Evolutionary conservation across 805 yeast species (phyloP), one percentile per base, ranked within the genome.

Genomic region (Kregervanrija pseudodelftensis): DNA sequence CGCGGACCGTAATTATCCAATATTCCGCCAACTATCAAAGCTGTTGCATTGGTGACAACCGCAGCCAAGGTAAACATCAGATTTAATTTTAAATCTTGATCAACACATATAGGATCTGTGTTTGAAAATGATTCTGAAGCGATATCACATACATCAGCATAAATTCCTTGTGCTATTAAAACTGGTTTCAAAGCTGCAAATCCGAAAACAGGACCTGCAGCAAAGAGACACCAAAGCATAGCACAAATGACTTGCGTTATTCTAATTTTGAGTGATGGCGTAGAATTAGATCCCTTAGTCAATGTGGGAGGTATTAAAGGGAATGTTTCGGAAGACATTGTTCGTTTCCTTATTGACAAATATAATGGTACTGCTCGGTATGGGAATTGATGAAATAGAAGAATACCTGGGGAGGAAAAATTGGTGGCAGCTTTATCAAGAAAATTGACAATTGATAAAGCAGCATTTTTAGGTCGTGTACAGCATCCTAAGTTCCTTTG

Each of bases 151-250:
- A 68, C 58, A 2, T 80, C 76, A 17, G 72, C 63, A 56, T 90
- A 91, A 3, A 90, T 82, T 3, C 91, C 89, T 58, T 91, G 90
- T 9, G 70, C 61, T 14, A 88, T 74, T 37, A 91, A 66, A 10
- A 90, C 77, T 5, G 95, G 95, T 59, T 91, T 91, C 44, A 90
- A 68, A 3, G 98, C 97, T 17, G 97, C 96, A 68, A 90, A 90
- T 4, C 98, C 98, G 70, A 90, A 90, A 11, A 90, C 81, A 1
- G 95, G 88, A 5, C 97, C 98, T 0, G 96, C 96, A 0, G 96
- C 88, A 34, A 87, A 69, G 11, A 90, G 66, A 66, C 97, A 91
- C 96, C 96, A 90, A 0, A 72, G 44, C 13, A 87, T 76, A 30
- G 96, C 90, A 64, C 95, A 85, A 2, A 58, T 40, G 10, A 85